phyloP scores from a whole-genome alignment of 1,139 yeast species.

The Geotrichum australiense region DNA sequence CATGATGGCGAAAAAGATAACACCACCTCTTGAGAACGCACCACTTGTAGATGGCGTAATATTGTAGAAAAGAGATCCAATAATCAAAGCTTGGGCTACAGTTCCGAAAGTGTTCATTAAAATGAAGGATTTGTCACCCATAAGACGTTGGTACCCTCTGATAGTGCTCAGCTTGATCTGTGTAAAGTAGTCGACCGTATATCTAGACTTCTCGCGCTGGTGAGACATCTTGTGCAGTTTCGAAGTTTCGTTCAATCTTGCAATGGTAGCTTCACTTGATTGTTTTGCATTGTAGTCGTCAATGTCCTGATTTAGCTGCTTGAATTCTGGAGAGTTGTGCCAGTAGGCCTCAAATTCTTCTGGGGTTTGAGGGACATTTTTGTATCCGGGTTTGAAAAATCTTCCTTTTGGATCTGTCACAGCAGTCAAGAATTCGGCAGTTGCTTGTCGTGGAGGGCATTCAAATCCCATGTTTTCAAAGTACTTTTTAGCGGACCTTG shows the following conservation, averaged over 20 bases:
- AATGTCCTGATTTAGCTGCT: slow-evolving; percentile 37
- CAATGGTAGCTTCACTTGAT: slow-evolving; percentile 38
- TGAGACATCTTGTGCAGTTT: slow-evolving; percentile 42
- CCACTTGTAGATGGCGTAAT: slow-evolving; percentile 44
- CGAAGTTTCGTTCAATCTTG: slow-evolving; percentile 37
- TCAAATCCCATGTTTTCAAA: slow-evolving; percentile 56
- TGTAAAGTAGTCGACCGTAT: slow-evolving; percentile 40
- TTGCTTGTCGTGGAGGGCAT: slow-evolving; percentile 56
- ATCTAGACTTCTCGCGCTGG: slow-evolving; percentile 42
- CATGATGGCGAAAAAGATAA: slow-evolving; percentile 50
- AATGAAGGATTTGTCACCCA: slow-evolving; percentile 50
- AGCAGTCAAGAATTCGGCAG: slow-evolving; percentile 65
- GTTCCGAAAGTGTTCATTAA: slow-evolving; percentile 45
- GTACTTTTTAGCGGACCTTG: slow-evolving; percentile 44
- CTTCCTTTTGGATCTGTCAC: slow-evolving; percentile 54
- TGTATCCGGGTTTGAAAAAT: slow-evolving; percentile 41
- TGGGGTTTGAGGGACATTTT: slow-evolving; percentile 50
- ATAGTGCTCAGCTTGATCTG: slow-evolving; percentile 41
- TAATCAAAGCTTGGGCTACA: slow-evolving; percentile 46
- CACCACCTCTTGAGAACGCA: slow-evolving; percentile 52
- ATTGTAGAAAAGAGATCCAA: slow-evolving; percentile 51
- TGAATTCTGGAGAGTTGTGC: slow-evolving; percentile 47
- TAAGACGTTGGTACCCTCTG: slow-evolving; percentile 50
- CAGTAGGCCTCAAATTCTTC: slow-evolving; percentile 52
- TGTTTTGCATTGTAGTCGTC: slow-evolving; percentile 38